Conservation (phyloP, 768 basidiomycete genomes). For the Suillus subalutaceus region DNA sequence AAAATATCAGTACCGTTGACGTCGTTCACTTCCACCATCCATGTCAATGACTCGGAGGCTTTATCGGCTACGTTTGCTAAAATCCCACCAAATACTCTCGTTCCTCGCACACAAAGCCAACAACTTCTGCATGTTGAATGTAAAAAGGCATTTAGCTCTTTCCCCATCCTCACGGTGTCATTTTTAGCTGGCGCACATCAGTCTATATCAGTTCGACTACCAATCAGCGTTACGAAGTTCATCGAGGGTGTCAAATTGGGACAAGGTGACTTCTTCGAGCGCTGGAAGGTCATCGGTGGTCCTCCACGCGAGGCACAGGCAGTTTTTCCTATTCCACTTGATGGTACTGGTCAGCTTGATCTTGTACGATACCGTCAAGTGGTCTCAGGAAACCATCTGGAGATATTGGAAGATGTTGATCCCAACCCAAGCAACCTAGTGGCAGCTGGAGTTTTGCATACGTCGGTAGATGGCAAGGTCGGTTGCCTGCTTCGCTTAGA, state of each 20-base stretch:
- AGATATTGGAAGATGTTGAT: conserved; percentile 82
- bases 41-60: conserved; percentile 72
- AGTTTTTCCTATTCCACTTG: conserved; percentile 81
- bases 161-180: conserved; percentile 84
- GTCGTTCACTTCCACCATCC: conserved; percentile 84
- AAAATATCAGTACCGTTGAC: conserved; percentile 89
- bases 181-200: conserved; percentile 94
- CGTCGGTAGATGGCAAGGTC: conserved; percentile 89
- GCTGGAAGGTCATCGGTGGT: conserved; percentile 98
- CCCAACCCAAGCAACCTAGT: conserved; percentile 94
- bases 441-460: conserved; percentile 95
- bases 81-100: conserved; percentile 82
- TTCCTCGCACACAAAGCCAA: conserved; percentile 85
- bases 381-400: conserved; percentile 75
- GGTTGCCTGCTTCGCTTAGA: conserved; percentile 93
- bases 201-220: conserved; percentile 79
- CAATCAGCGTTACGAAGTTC: conserved; percentile 89
- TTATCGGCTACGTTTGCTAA: conserved; percentile 86
- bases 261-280: conserved; percentile 89
- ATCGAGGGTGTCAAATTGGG: conserved; percentile 90
- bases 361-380: conserved; percentile 71
- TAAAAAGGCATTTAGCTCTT: conserved; percentile 77
- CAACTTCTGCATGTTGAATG: conserved; percentile 95
- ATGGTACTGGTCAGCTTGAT: conserved; percentile 72
- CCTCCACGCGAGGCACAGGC: conserved; percentile 89